Base-by-base conservation (phyloP, 106 monocot species). In the Phalaenopsis equestris region DNA sequence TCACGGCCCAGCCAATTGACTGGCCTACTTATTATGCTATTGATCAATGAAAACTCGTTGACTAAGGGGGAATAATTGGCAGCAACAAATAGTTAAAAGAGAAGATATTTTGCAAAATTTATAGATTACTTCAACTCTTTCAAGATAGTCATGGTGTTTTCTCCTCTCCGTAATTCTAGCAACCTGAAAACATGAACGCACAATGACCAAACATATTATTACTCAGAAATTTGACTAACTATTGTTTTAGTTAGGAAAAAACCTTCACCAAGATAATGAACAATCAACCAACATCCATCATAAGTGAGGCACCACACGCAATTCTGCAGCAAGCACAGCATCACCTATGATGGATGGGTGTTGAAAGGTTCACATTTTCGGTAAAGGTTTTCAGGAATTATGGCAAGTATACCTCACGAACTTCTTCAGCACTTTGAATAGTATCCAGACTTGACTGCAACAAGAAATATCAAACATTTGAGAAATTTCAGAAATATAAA, bases 371-470 rank as follows among this genome's bases (percentile, higher is more conserved):
- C 39, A 70, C 12, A 9, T 70, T 30, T 23, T 21, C 23, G 24
- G 64, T 23, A 65, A 65, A 65, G 14, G 64, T 21, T 65, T 38
- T 39, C 39, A 70, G 39, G 70, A 70, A 81, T 3, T 21, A 78
- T 41, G 4, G 56, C 47, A 79, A 76, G 3, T 61, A 79, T 92
- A 98, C 97, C 94, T 91, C 94, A 41, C 87, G 99, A 56, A 91
- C 77, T 79, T 93, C 95, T 73, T 91, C 90, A 78, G 87, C 83
- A 80, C 86, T 84, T 77, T 94, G 94, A 46, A 95, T 78, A 21
- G 95, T 91, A 82, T 99, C 93, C 24, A 99, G 82, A 67, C 84
- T 95, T 52, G 93, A 79, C 97, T 98, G 85, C 76, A 91, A 18
- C 30, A 83, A 52, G 43, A 41, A 10, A 38, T 61, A 67, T 12